Conservation (phyloP, 495 filamentous ascomycete species). For the Pyrenula massariospora region DNA sequence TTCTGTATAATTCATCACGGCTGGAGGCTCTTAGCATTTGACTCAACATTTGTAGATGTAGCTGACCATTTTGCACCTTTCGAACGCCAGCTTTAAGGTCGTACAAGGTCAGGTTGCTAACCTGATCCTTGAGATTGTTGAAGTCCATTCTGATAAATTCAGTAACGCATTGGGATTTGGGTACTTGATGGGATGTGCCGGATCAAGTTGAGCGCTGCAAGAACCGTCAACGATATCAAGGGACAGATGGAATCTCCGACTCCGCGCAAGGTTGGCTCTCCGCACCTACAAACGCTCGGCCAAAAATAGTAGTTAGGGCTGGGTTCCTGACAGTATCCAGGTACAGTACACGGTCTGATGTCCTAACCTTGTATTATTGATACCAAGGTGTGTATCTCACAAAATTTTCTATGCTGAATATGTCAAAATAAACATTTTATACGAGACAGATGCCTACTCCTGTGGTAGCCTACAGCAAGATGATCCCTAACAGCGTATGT, state of each 20-base stretch:
- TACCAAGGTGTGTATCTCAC: too few relatives aligned
- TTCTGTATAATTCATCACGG: slow-evolving; percentile 99
- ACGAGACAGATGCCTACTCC: too few relatives aligned
- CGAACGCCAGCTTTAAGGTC: slow-evolving; percentile 94
- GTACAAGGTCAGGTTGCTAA: slow-evolving; percentile 90
- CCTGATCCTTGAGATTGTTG: slow-evolving; percentile 70
- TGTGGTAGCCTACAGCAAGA: too few relatives aligned
- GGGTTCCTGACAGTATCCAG: too few relatives aligned
- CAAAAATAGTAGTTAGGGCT: neutral
- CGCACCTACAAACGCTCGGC: neutral
- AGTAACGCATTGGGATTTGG: slow-evolving; percentile 10
- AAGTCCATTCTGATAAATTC: slow-evolving; percentile 61
- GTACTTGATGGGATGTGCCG: slow-evolving; percentile 6
- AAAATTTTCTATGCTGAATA: too few relatives aligned
- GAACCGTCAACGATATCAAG: neutral
- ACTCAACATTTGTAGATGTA: neutral
- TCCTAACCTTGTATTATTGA: too few relatives aligned
- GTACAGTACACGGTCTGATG: too few relatives aligned
- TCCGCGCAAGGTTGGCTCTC: neutral
- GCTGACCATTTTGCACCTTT: slow-evolving; percentile 94
- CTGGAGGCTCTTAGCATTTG: slow-evolving; percentile 27
- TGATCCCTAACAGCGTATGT: too few relatives aligned
- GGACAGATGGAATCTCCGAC: neutral
- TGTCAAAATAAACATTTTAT: too few relatives aligned
- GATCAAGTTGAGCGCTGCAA: neutral